Evolutionary conservation across 108 stramenopile genomes (phyloP).

Genomic region (Conticribra weissflogii): DNA sequence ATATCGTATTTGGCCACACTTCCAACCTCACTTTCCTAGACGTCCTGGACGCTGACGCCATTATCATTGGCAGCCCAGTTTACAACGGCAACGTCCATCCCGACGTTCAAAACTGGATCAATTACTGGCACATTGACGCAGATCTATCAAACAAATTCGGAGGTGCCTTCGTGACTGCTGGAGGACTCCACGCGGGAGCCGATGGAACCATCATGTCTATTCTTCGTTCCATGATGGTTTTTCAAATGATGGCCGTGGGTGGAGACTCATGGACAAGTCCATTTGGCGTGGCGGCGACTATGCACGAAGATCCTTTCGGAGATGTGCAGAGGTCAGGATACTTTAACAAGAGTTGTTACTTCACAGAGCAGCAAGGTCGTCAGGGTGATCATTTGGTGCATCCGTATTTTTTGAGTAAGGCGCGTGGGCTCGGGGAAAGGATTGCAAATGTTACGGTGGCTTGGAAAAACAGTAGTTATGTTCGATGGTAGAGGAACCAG

Average conservation of each 20-base stretch:
- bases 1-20: conserved; percentile 43
- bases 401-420: conserved; percentile 43
- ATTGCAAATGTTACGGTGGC: conserved; percentile 40
- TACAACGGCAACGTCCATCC: conserved; percentile 54
- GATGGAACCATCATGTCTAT: conserved; percentile 43
- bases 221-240: conserved; percentile 46
- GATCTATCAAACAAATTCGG: conserved; percentile 46
- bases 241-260: conserved; percentile 50
- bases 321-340: conserved; percentile 24
- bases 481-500: conserved; percentile 14
- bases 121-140: conserved; percentile 47
- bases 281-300: conserved; percentile 51
- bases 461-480: conserved; percentile 41
- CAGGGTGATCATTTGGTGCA: conserved; percentile 33
- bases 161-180: conserved; percentile 54
- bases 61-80: conserved; percentile 47
- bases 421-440: conserved; percentile 33
- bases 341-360: conserved; percentile 37
- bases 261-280: conserved; percentile 48
- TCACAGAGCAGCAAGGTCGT: conserved; percentile 27
- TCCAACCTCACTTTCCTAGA: conserved; percentile 39
- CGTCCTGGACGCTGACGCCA: conserved; percentile 47
- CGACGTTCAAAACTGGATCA: conserved; percentile 49
- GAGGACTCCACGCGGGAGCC: conserved; percentile 49
- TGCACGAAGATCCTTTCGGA: conserved; percentile 48